Evolutionary conservation across 2,329 filamentous ascomycete genomes (phyloP).

Genomic region (Alternaria postmessia): DNA sequence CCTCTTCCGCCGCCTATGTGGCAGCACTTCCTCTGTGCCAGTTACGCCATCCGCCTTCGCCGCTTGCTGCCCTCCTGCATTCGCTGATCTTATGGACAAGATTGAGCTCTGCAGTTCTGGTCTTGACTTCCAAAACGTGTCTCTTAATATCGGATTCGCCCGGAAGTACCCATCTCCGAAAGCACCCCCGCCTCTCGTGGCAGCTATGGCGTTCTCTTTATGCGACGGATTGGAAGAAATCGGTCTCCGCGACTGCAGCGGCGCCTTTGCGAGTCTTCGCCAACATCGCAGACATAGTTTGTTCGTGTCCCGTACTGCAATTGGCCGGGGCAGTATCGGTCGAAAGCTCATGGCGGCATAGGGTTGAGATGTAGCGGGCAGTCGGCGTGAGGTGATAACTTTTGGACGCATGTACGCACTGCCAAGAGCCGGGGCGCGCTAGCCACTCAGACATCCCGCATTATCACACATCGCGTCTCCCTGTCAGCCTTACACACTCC

Average conservation of each 20-base stretch:
- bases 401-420: constrained; percentile 12
- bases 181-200: constrained; percentile 39
- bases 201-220: constrained; percentile 40
- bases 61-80: constrained; percentile 13
- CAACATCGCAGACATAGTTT: constrained; percentile 47
- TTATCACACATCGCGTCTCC: neutral
- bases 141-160: constrained; percentile 46
- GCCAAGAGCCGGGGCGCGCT: constrained; percentile 11
- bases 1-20: constrained; percentile 46
- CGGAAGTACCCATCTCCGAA: constrained; percentile 53
- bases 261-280: constrained; percentile 36
- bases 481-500: neutral
- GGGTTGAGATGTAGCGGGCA: constrained; percentile 10
- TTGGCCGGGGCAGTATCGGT: constrained; percentile 41
- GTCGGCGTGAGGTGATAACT: constrained; percentile 6
- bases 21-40: constrained; percentile 39
- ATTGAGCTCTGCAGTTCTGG: constrained; percentile 45
- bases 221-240: constrained; percentile 40
- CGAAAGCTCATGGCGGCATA: constrained; percentile 50
- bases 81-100: constrained; percentile 19
- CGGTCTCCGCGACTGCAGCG: constrained; percentile 32
- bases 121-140: constrained; percentile 40
- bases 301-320: constrained; percentile 38
- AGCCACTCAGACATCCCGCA: constrained; percentile 10
- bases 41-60: constrained; percentile 17